Base-by-base conservation (phyloP, 176 grass and related monocot genomes). In the Carex cristatella region DNA sequence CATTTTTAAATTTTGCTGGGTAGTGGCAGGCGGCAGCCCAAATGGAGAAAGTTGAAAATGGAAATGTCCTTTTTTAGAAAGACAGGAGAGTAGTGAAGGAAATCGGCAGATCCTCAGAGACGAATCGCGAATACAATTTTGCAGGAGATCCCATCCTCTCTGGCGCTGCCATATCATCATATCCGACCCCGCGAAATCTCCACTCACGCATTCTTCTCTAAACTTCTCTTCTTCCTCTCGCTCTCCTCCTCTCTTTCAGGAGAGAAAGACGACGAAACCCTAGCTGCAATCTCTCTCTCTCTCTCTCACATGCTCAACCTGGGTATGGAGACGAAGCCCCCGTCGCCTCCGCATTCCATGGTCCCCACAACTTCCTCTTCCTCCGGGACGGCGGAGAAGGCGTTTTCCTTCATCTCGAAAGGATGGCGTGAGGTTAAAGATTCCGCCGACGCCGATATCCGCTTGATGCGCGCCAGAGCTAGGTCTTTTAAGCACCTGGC, bases 401-500 rank as follows among this genome's bases (percentile, higher is more conserved):
- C 95, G 56, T 87, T 98, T 2, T 98, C 95, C 5, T 93, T 93
- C 86, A 44, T 98, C 32, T 93, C 91, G 10, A 90, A 92, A 16
- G 80, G 95, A 19, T 86, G 94, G 65, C 87, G 89, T 4, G 95
- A 94, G 89, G 95, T 90, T 19, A 80, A 80, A 14, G 88, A 90
- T 80, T 86, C 84, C 2, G 88, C 88, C 4, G 88, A 30, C 10
- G 84, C 88, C 18, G 88, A 98, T 82, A 79, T 98, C 35, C 84
- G 86, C 15, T 87, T 98, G 84, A 93, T 98, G 82, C 93, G 95
- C 2, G 88, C 91, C 57, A 85, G 95, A 10, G 91, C 95, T 2
- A 88, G 83, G 31, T 89, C 89, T 81, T 93, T 98, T 2, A 93
- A 94, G 89, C 89, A 92, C 13, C 86, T 98, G 89, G 87, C 94